A percentile compares a stretch with the other conserved stretches of the same genome.
Evolutionary conservation across 2,329 filamentous ascomycete species (phyloP).

Genomic region (Xylariomycetidae sp.): DNA sequence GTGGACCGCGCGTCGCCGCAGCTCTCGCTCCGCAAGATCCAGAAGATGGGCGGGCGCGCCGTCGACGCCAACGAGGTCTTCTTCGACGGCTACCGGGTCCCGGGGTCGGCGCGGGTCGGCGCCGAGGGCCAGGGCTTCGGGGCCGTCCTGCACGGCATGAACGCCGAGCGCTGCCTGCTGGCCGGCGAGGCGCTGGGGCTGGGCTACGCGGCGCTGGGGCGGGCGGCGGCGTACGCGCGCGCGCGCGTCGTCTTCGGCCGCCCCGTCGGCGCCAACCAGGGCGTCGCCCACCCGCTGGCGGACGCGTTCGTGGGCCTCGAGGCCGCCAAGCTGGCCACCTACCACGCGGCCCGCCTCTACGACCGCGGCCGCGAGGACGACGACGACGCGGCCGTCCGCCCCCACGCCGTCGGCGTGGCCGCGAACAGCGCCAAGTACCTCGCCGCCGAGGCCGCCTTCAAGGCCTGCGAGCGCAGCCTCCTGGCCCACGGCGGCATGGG

Average conservation of each 20-base stretch:
- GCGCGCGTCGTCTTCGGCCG: slow-evolving; percentile 61
- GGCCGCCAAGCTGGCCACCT: slow-evolving; percentile 58
- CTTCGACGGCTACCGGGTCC: slow-evolving; percentile 71
- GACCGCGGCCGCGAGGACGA: slow-evolving; percentile 43
- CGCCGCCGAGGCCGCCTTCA: slow-evolving; percentile 58
- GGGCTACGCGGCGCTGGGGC: slow-evolving; percentile 64
- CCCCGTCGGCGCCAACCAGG: slow-evolving; percentile 61
- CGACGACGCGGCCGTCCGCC: slow-evolving; percentile 34
- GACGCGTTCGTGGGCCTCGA: slow-evolving; percentile 61
- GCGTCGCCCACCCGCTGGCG: slow-evolving; percentile 58
- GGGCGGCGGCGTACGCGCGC: slow-evolving; percentile 58
- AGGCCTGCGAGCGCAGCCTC: slow-evolving; percentile 55
- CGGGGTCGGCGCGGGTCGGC: slow-evolving; percentile 60
- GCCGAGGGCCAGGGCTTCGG: slow-evolving; percentile 71
- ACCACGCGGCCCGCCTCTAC: slow-evolving; percentile 59
- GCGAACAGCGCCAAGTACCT: slow-evolving; percentile 68
- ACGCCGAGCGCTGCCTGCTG: slow-evolving; percentile 68
- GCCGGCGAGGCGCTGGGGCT: slow-evolving; percentile 76
- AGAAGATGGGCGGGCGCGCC: slow-evolving; percentile 79
- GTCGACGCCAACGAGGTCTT: slow-evolving; percentile 86
- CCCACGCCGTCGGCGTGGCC: slow-evolving; percentile 55
- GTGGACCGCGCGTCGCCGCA: slow-evolving; percentile 55
- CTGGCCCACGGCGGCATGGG: slow-evolving; percentile 59
- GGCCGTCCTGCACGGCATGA: slow-evolving; percentile 74
- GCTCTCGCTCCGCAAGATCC: slow-evolving; percentile 64